Base-by-base conservation (phyloP, 1,139 yeast species). In the Komagataea norvegica region DNA sequence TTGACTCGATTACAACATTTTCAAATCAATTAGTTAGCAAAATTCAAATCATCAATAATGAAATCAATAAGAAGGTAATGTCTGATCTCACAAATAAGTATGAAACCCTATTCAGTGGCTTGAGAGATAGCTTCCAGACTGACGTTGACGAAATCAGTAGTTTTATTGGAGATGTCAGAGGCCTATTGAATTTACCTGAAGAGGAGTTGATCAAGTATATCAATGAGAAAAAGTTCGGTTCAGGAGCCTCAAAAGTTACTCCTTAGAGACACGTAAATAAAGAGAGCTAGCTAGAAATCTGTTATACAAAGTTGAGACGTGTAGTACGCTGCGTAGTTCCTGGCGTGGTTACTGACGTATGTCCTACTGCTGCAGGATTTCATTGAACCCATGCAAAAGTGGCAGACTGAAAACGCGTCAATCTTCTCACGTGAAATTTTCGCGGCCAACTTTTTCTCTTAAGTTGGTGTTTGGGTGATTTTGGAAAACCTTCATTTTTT, bases 71-170 rank as follows among this genome's bases (percentile, higher is more conserved):
- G 27, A 60, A 55, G 32, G 51, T 63, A 3, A 46, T 60, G 41
- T 42, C 40, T 19, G 64, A 62, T 24, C 40, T 64, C 29, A 54
- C 65, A 0, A 46, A 43, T 14, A 62, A 62, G 40, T 64, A 64
- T 38, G 59, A 60, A 31, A 42, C 31, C 0, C 29, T 61, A 24
- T 59, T 64, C 36, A 44, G 47, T 9, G 58, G 60, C 3, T 43
- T 64, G 24, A 62, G 59, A 38, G 37, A 25, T 2, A 56, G 52
- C 20, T 64, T 64, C 39, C 56, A 59, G 29, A 50, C 44, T 25
- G 68, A 64, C 41, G 59, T 62, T 9, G 55, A 57, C 31, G 58
- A 59, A 29, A 59, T 64, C 55, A 45, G 60, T 29, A 48, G 43
- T 2, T 60, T 61, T 33, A 49, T 62, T 18, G 43, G 51, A 2